Conservation (phyloP, 164 flowering plant species). For the Tetracentron sinense region DNA sequence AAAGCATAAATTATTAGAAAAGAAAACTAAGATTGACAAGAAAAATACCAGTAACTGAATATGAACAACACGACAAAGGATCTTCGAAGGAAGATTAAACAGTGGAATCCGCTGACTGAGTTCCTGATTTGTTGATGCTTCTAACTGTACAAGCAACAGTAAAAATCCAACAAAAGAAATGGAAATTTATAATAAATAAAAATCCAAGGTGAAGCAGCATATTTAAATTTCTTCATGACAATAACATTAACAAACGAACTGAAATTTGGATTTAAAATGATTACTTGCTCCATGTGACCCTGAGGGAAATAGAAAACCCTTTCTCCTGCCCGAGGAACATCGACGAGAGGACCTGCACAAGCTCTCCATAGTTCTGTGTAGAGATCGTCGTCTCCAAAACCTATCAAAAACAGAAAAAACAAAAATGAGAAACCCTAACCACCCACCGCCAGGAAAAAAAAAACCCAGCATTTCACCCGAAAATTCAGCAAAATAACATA, state of each 20-base stretch:
- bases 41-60: conserved; percentile 43
- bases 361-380: conserved; percentile 77
- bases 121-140: conserved; percentile 81
- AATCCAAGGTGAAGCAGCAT: not conserved
- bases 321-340: conserved; percentile 59
- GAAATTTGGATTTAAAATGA: not conserved
- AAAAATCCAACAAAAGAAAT: not conserved
- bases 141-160: conserved; percentile 43
- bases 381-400: conserved; percentile 36
- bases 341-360: conserved; percentile 88
- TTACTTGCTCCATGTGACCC: conserved; percentile 95
- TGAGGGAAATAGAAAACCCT: conserved; percentile 85
- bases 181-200: not conserved
- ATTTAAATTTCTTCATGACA: not conserved
- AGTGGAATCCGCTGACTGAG: conserved; percentile 51
- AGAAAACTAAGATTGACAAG: not conserved
- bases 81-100: conserved; percentile 67
- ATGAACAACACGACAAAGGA: conserved; percentile 73
- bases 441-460: no score
- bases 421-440: not conserved
- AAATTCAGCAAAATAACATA: not conserved
- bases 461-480: not conserved
- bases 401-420: conserved; percentile 5
- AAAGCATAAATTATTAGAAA: not conserved
- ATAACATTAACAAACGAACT: not conserved